phyloP scores from a whole-genome alignment of 768 basidiomycete genomes.

The Porphyrellus cyaneotinctus region DNA sequence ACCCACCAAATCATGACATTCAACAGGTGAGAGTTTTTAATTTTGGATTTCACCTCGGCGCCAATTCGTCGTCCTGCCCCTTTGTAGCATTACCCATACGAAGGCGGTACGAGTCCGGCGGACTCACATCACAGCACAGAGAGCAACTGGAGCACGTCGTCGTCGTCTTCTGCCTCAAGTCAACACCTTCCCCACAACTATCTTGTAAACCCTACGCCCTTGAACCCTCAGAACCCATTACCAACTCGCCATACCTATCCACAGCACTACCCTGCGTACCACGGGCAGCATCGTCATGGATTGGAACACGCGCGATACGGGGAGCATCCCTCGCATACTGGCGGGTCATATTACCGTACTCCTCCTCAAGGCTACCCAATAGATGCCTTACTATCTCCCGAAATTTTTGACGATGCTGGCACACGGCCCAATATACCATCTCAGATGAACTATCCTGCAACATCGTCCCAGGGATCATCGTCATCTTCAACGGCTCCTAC shows the following conservation, averaged over 20 bases:
- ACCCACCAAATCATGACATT: conserved; percentile 11
- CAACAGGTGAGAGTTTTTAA: conserved; percentile 14
- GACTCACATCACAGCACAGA: conserved; percentile 23
- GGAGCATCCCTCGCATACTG: conserved; percentile 8
- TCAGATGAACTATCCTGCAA: conserved; percentile 1
- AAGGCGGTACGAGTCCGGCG: conserved; percentile 20
- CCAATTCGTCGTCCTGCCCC: not conserved
- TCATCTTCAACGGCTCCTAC: conserved; percentile 16
- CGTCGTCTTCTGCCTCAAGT: conserved; percentile 22
- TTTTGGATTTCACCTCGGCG: not conserved
- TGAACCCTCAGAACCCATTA: conserved; percentile 7
- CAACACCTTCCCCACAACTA: conserved; percentile 11
- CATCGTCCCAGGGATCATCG: conserved; percentile 11
- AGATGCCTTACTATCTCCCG: conserved; percentile 13
- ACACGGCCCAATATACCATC: conserved; percentile 2
- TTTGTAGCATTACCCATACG: conserved; percentile 19
- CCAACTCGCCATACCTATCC: conserved; percentile 2
- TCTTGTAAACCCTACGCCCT: conserved; percentile 1
- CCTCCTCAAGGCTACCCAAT: conserved; percentile 11
- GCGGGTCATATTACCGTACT: conserved; percentile 16
- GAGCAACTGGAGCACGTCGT: conserved; percentile 26
- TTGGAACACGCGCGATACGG: conserved; percentile 20
- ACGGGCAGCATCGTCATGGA: conserved; percentile 19
- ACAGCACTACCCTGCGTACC: conserved; percentile 24
- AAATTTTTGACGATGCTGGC: conserved; percentile 8